phyloP scores from a whole-genome alignment of 371 early-diverging fungal genomes.

The Mortierella sp. region DNA sequence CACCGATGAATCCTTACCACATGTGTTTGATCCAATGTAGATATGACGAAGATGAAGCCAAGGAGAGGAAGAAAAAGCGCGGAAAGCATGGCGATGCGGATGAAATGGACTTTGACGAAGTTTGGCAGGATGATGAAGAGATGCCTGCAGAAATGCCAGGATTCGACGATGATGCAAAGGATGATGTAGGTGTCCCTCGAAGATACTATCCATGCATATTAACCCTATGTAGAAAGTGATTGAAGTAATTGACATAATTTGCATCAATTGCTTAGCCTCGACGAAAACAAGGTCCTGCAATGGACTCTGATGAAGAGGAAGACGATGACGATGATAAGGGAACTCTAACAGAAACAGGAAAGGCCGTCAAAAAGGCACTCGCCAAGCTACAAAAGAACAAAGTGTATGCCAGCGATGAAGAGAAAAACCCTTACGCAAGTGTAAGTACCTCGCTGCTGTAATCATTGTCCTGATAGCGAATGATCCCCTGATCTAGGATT shows the following conservation, averaged over 20 bases:
- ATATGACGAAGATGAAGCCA: conserved; percentile 55
- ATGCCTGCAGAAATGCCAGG: conserved; percentile 69
- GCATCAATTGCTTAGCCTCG: conserved; percentile 25
- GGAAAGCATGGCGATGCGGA: conserved; percentile 70
- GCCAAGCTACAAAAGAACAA: conserved; percentile 76
- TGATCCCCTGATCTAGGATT: not conserved
- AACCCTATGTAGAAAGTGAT: too few species aligned
- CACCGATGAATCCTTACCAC: too few species aligned
- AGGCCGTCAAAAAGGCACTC: conserved; percentile 79
- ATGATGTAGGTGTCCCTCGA: conserved; percentile 29
- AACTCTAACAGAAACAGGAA: conserved; percentile 24
- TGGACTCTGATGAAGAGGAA: conserved; percentile 43
- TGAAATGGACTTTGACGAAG: conserved; percentile 78
- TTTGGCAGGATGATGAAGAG: conserved; percentile 89
- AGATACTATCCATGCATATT: too few species aligned
- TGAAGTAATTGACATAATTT: not conserved
- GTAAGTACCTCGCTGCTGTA: conserved; percentile 49
- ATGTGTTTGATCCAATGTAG: conserved; percentile 10
- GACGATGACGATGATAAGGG: conserved; percentile 31
- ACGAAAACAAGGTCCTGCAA: conserved; percentile 27
- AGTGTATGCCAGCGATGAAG: conserved; percentile 81
- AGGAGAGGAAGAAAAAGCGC: conserved; percentile 40
- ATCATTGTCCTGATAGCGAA: too few species aligned
- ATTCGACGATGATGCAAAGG: conserved; percentile 57
- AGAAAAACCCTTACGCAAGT: conserved; percentile 80